Percentiles rank a stretch among this genome's conserved stretches.
phyloP scores from a whole-genome alignment of 2,329 filamentous ascomycete species.

The Phoma sp. region DNA sequence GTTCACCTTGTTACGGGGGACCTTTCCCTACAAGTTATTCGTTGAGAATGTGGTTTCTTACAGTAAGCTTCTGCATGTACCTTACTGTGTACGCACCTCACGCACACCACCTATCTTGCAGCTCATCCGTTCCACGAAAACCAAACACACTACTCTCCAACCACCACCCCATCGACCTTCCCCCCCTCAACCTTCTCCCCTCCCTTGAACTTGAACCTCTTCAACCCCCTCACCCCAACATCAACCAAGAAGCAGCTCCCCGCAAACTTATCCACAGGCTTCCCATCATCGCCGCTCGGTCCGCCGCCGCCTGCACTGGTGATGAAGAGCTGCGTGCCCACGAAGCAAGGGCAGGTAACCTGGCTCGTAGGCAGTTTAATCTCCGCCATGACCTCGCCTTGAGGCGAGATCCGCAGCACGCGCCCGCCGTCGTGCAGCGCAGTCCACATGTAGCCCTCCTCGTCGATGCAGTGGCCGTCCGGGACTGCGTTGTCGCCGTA shows the following conservation, averaged over 20 bases:
- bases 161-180: slow-evolving; percentile 37
- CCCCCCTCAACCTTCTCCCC: slow-evolving; percentile 37
- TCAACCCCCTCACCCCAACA: slow-evolving; percentile 71
- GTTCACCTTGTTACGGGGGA: too few species aligned
- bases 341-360: slow-evolving; percentile 82
- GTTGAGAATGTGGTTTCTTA: too few species aligned
- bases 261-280: slow-evolving; percentile 67
- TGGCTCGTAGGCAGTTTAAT: slow-evolving; percentile 78
- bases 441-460: slow-evolving; percentile 86
- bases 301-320: slow-evolving; percentile 67
- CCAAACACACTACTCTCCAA: slow-evolving; percentile 24
- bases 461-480: slow-evolving; percentile 85
- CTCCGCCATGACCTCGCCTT: slow-evolving; percentile 75
- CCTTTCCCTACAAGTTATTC: too few species aligned
- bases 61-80: not conserved
- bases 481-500: slow-evolving; percentile 62
- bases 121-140: not conserved
- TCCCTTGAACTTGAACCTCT: slow-evolving; percentile 47
- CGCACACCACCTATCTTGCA: not conserved
- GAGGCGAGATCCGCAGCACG: slow-evolving; percentile 75
- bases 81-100: not conserved
- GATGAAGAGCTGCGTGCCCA: slow-evolving; percentile 76
- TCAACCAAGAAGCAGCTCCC: slow-evolving; percentile 79
- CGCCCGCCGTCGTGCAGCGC: slow-evolving; percentile 80
- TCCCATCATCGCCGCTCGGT: slow-evolving; percentile 59